Base-by-base conservation (phyloP, 352 stramenopile species). In the Blastocystis hominis region DNA sequence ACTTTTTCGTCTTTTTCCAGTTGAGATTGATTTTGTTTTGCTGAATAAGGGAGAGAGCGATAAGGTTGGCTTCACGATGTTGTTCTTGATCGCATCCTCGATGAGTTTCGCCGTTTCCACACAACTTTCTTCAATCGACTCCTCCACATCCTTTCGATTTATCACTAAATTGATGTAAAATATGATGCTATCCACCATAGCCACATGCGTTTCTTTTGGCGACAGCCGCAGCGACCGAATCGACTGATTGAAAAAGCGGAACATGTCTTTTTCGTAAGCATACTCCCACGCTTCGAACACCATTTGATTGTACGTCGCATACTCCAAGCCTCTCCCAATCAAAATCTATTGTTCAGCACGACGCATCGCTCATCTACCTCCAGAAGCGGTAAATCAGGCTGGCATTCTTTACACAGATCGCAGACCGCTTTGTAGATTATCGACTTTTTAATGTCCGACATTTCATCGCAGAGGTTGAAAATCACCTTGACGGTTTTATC, bases 241-340 rank as follows among this genome's bases (percentile, higher is more conserved):
- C 17, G 70, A 42, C 42, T 80, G 70, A 24, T 63, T 80, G 42
- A 80, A 80, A 46, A 63, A 80, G 10, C 70, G 70, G 20, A 80
- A 80, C 70, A 80, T 42, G n/a, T 80, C 70, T 17, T 80, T 46
- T 40, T 62, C 70, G 44, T 80, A 36, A 0, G 44, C 70, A 24
- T 62, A 80, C 55, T 80, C 70, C 70, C 70, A 80, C 17, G 70
- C 70, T 4, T 36, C 20, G 50, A 80, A 80, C 42, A 80, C 53
- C 70, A 80, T 80, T 47, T 64, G 17, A 62, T 54, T 80, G 53
- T 63, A 80, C 0, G 70, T 80, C 0, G 70, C 55, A 42, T 50
- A 80, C 53, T 24, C n/a, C 30, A 80, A 46, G 3, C 70, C 70
- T 64, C 63, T 13, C 0, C 38, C 44, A n/a, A 80, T 7, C 46